A percentile compares a stretch with the other conserved stretches of the same genome.
These are phyloP conservation scores for Neurospora africana DNA, from an alignment of 495 filamentous ascomycete species.

Conservation along the genomic window DNA sequence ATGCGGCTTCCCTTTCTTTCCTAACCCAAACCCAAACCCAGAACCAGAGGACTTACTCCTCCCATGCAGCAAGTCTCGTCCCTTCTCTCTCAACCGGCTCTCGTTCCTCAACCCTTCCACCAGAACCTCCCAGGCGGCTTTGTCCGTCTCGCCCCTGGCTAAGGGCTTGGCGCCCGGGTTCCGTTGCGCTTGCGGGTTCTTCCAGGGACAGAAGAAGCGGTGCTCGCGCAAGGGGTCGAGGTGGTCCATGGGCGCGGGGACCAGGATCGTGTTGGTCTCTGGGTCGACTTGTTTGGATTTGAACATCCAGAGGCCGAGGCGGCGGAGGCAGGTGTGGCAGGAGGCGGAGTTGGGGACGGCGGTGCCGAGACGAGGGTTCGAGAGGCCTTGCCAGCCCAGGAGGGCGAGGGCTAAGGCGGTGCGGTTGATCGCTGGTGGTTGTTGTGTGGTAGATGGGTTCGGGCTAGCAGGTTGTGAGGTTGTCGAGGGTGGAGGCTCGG, in stretches of 20 bases:
- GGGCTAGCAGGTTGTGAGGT: conserved; percentile 7
- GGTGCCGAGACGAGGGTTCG: conserved; percentile 44
- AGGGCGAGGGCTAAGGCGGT: conserved; percentile 66
- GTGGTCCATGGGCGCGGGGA: conserved; percentile 48
- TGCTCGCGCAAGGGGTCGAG: conserved; percentile 62
- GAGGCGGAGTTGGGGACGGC: conserved; percentile 54
- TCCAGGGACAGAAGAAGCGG: conserved; percentile 75
- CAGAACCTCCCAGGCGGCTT: conserved; percentile 36
- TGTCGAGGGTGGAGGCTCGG: conserved; percentile 21
- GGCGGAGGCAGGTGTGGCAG: conserved; percentile 77
- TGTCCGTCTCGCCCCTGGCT: conserved; percentile 11
- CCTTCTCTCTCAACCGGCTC: conserved; percentile 26
- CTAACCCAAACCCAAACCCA: conserved; percentile 1
- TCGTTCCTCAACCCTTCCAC: conserved; percentile 35
- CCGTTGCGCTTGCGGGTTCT: conserved; percentile 49
- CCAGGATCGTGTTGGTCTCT: conserved; percentile 36
- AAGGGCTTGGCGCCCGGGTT: conserved; percentile 26
- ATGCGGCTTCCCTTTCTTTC: conserved; percentile 2
- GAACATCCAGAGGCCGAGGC: conserved; percentile 92
- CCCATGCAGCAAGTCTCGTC: conserved; percentile 6
- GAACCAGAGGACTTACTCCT: conserved; percentile 12
- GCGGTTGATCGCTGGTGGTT: conserved; percentile 37
- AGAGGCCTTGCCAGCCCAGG: conserved; percentile 73
- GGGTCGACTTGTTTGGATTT: conserved; percentile 45
- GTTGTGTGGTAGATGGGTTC: background rate